phyloP scores from a whole-genome alignment of 176 grass and related monocot genomes.

The Luzula sylvatica region DNA sequence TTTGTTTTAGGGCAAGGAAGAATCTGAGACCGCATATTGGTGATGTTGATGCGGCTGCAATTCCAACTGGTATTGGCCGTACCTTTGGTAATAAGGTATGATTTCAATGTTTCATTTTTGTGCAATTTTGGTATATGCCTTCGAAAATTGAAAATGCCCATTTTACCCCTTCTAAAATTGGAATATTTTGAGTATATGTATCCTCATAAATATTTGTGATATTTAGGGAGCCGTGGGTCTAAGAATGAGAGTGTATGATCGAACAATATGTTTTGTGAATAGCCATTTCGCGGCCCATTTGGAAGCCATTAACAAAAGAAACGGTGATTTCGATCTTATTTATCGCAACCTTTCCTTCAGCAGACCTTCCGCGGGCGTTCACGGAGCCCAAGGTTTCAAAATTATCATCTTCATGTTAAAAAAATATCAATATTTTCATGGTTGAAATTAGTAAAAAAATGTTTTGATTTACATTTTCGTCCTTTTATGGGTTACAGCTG shows the following conservation, averaged over 20 bases:
- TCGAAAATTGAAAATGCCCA: too few species aligned
- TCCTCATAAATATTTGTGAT: conserved; percentile 23
- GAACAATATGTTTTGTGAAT: conserved; percentile 86
- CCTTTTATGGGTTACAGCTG: conserved; percentile 35
- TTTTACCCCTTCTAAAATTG: too few species aligned
- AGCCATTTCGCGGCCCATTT: conserved; percentile 98
- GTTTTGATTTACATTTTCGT: conserved; percentile 3
- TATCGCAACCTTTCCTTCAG: conserved; percentile 89
- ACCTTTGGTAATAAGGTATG: conserved; percentile 93
- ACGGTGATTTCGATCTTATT: conserved; percentile 91
- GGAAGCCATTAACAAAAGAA: conserved; percentile 78
- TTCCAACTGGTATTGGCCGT: conserved; percentile 86
- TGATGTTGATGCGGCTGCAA: conserved; percentile 92
- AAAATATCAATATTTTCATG: background rate
- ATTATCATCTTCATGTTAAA: background rate
- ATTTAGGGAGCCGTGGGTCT: conserved; percentile 90
- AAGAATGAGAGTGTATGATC: conserved; percentile 95
- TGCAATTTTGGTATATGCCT: too few species aligned
- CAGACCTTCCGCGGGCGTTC: conserved; percentile 49
- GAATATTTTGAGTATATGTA: too few species aligned
- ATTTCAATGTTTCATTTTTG: too few species aligned
- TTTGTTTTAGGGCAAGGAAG: conserved; percentile 80
- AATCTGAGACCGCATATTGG: conserved; percentile 78
- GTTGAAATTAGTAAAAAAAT: conserved; percentile 7
- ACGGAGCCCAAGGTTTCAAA: conserved; percentile 73